These are phyloP conservation scores for Termitomyces sp. DNA, from an alignment of 768 basidiomycete species.

Conservation along the genomic window DNA sequence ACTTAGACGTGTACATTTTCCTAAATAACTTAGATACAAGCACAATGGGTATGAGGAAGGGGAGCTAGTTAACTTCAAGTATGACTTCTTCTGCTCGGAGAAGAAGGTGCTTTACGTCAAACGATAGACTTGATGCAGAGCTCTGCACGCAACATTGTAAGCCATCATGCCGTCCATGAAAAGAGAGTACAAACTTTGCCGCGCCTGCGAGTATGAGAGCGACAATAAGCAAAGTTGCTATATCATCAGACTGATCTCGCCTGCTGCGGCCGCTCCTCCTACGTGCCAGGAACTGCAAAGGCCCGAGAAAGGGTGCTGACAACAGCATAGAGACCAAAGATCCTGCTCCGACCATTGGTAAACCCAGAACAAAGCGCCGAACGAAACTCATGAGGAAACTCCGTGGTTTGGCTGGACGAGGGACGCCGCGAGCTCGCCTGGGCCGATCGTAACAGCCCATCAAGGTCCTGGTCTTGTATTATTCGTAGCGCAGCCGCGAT, in stretches of 20 bases:
- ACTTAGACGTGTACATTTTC: too few relatives aligned
- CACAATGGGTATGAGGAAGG: too few relatives aligned
- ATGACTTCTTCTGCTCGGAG: constrained; percentile 76
- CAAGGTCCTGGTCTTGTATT: constrained; percentile 49
- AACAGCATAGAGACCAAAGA: constrained; percentile 70
- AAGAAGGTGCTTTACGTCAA: constrained; percentile 59
- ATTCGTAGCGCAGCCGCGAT: constrained; percentile 53
- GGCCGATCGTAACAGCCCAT: constrained; percentile 29
- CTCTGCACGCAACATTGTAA: constrained; percentile 33
- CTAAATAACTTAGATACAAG: too few relatives aligned
- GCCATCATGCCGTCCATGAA: not conserved
- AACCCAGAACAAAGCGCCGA: constrained; percentile 68
- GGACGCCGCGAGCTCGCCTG: constrained; percentile 29
- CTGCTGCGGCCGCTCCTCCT: constrained; percentile 51
- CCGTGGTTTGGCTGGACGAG: constrained; percentile 15
- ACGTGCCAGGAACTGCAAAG: constrained; percentile 66
- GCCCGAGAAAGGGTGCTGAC: constrained; percentile 57
- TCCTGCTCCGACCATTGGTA: constrained; percentile 73
- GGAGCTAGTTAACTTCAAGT: constrained; percentile 46
- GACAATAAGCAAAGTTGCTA: constrained; percentile 62
- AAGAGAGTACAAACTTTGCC: constrained; percentile 42
- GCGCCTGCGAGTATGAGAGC: constrained; percentile 57
- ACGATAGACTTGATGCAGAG: constrained; percentile 64
- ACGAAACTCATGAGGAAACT: constrained; percentile 51
- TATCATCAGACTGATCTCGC: constrained; percentile 52